Base-by-base conservation (phyloP, 1,139 yeast species). In the Yamadazyma kanchanaburiensis region DNA sequence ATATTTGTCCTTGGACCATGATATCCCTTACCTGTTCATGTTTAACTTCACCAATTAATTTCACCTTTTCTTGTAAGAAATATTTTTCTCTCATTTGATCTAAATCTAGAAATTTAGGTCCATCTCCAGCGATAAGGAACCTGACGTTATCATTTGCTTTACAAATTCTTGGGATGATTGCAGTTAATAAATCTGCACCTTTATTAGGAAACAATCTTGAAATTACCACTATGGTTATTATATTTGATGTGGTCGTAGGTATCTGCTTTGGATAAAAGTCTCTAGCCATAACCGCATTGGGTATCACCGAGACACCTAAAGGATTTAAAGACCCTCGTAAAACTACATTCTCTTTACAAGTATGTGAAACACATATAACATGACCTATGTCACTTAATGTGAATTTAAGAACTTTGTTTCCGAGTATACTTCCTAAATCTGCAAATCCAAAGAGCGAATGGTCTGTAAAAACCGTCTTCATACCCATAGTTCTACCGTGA, bases 361-460 rank as follows among this genome's bases (percentile, higher is more conserved):
- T 91, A 52, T 94, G 94, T 3, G 96, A 86, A 2, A 94, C 99
- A 54, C 97, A 87, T 13, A 94, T 89, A 27, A 85, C 88, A 55
- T 91, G 94, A 31, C 95, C 95, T 6, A 88, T 80, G 47, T 88
- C 95, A 28, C 86, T 81, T 32, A 88, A 56, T 0, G 95, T 77
- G 59, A 88, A 91, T 45, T 86, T 86, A 35, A 94, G 62, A 5
- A 83, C 61, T 55, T 94, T 94, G 55, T 91, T 91, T 8, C 95
- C 95, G 44, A 88, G 60, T 25, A 91, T 86, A 9, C 94, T 77
- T 2, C 82, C 81, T 2, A 89, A 74, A 40, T 85, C 91, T 3
- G 94, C 87, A 60, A 94, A 91, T 1, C 98, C 98, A 61, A 88
- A 91, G 21, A 94, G 60, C 0, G 97, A 89, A 51, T 94, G 99